These are phyloP conservation scores for Yamadazyma mexicana DNA, from an alignment of 1,139 yeast species.

Conservation along the genomic window DNA sequence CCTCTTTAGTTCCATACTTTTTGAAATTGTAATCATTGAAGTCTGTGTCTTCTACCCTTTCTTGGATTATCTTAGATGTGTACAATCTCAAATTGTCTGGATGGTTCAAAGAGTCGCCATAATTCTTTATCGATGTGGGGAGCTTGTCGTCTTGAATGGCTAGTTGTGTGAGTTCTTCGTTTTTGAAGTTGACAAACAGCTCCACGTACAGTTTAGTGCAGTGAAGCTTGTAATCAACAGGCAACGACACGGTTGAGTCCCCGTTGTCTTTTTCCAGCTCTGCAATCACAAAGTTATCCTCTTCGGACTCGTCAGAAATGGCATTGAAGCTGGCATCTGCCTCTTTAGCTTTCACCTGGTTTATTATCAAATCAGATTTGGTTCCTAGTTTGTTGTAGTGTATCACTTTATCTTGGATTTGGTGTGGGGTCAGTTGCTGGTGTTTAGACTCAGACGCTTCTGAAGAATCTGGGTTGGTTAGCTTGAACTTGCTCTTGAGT, in stretches of 20 bases:
- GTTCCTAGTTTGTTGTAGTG: conserved; percentile 11
- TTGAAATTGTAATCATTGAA: conserved; percentile 14
- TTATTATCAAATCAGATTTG: conserved; percentile 8
- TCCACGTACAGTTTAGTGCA: conserved; percentile 19
- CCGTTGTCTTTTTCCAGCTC: neutral
- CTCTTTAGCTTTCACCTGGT: conserved; percentile 7
- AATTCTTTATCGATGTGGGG: conserved; percentile 13
- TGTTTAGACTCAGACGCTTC: neutral
- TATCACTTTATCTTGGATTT: conserved; percentile 7
- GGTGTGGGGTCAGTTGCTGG: neutral
- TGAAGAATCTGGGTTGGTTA: neutral
- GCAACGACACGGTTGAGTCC: neutral
- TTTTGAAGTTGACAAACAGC: conserved; percentile 23
- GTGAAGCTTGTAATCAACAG: conserved; percentile 2
- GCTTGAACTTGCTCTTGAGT: conserved; percentile 5
- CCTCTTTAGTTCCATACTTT: conserved; percentile 6
- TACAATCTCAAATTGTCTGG: conserved; percentile 10
- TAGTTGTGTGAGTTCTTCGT: conserved; percentile 10
- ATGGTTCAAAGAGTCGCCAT: conserved; percentile 12
- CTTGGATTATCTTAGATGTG: conserved; percentile 13
- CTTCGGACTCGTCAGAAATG: neutral
- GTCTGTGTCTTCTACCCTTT: conserved; percentile 11
- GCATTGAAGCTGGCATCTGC: neutral
- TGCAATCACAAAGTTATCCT: neutral
- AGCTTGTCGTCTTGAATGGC: conserved; percentile 8